Evolutionary conservation across 2,329 filamentous ascomycete genomes (phyloP), one percentile per base, ranked within the genome.

Genomic region (Penicillium sp.): DNA sequence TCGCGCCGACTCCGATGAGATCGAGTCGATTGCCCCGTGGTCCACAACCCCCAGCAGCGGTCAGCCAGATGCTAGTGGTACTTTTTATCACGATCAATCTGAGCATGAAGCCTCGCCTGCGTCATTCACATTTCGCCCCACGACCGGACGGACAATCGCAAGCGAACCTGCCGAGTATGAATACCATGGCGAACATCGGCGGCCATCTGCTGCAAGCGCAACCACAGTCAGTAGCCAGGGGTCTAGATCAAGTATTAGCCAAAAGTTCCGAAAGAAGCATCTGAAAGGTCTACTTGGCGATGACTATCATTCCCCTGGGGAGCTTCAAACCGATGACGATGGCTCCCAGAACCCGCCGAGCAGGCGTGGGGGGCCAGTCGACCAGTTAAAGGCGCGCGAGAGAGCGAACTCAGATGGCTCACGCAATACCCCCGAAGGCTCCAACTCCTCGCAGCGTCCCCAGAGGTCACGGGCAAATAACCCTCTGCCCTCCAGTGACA

Each of bases 231-330:
- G 92, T 74, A 96, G 93, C 69, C 85, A 89, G 62, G 89, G 90
- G 34, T 96, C 93, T 40, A 89, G 88, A 72, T 79, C 86, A 60
- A 87, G 85, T 58, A 81, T 88, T 57, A 85, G 87, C 65, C 85
- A 89, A 50, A 83, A 88, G 55, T 82, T 85, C 61, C 81, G 85
- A 66, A 92, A 92, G 74, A 94, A 92, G 74, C 94, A 93, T 75
- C 80, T 96, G 61, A 90, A 94, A 70, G 90, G 89, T 40, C 93
- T 97, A 72, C 96, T 97, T 75, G 92, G 93, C 45, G 93, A 97
- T 66, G 92, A 96, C 69, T 91, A 89, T 72, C 85, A 86, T 57
- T 85, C 83, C 37, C 81, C 83, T 62, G 88, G 79, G 50, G 79
- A 79, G 49, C 73, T 77, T 47, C 57, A 92, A 70, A 87, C 87